Percentiles rank a stretch among this genome's conserved stretches.
Evolutionary conservation across 306 rosid genomes (phyloP).

Genomic region (Geum urbanum): DNA sequence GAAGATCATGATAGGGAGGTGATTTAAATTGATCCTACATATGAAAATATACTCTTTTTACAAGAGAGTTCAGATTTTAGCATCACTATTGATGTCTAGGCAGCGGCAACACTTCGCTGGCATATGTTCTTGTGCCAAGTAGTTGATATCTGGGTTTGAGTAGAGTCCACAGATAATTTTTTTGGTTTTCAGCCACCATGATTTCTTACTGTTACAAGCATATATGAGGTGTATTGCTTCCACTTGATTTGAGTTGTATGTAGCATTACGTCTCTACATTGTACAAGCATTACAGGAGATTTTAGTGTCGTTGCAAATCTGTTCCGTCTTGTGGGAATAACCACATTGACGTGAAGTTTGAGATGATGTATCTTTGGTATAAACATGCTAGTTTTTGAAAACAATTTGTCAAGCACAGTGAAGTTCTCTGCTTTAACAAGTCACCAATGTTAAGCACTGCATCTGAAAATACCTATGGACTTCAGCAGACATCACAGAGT

Average conservation of each 20-base stretch:
- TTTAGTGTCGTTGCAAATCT: neutral
- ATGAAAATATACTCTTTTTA: slow-evolving; percentile 12
- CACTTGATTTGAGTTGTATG: neutral
- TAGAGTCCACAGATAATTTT: neutral
- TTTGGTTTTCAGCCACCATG: neutral
- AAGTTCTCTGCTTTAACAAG: neutral
- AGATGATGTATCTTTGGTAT: neutral
- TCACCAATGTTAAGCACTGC: neutral
- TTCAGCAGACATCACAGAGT: neutral
- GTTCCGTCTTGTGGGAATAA: neutral
- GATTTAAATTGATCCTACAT: slow-evolving; percentile 11
- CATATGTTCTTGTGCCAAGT: slow-evolving; percentile 3
- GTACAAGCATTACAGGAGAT: neutral
- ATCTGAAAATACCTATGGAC: neutral
- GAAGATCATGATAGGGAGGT: slow-evolving; percentile 19
- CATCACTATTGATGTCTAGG: slow-evolving; percentile 14
- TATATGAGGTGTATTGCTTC: neutral
- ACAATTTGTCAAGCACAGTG: neutral
- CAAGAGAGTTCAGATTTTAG: slow-evolving; percentile 11
- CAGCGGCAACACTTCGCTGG: slow-evolving; percentile 8
- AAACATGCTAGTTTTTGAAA: neutral
- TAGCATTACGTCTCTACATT: neutral
- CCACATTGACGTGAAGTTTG: neutral
- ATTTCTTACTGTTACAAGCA: neutral
- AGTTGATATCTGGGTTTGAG: neutral